A percentile compares a stretch with the other conserved stretches of the same genome.
These are phyloP conservation scores for Penicillium argentinense DNA, from an alignment of 495 filamentous ascomycete genomes.

Conservation along the genomic window DNA sequence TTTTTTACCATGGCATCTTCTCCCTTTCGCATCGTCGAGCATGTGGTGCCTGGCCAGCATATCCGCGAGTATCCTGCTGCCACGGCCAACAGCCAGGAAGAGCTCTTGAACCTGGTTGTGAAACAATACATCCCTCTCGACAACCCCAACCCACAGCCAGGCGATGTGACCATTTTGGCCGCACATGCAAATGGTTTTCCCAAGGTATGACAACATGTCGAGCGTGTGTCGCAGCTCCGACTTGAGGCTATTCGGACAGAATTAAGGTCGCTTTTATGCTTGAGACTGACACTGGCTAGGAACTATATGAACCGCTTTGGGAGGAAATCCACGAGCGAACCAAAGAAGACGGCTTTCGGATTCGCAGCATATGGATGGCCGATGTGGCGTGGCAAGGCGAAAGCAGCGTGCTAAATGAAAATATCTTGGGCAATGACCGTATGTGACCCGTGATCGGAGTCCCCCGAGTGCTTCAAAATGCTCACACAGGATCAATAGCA, in stretches of 20 bases:
- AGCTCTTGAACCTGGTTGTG: slow-evolving; percentile 63
- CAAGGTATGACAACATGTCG: slow-evolving; percentile 54
- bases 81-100: slow-evolving; percentile 61
- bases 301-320: slow-evolving; percentile 88
- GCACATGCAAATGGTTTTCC: slow-evolving; percentile 87
- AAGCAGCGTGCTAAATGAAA: slow-evolving; percentile 74
- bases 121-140: slow-evolving; percentile 81
- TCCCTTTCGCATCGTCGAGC: slow-evolving; percentile 58
- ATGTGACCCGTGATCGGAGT: slow-evolving; percentile 18
- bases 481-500: slow-evolving; percentile 44
- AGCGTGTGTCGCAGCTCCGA: neutral
- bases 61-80: slow-evolving; percentile 69
- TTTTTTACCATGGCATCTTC: slow-evolving; percentile 21
- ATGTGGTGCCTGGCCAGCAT: slow-evolving; percentile 65
- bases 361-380: slow-evolving; percentile 83
- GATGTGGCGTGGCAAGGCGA: slow-evolving; percentile 78
- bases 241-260: neutral
- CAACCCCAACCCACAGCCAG: slow-evolving; percentile 60
- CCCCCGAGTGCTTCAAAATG: neutral
- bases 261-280: neutral
- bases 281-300: slow-evolving; percentile 43
- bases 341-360: slow-evolving; percentile 58
- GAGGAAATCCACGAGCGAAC: slow-evolving; percentile 64
- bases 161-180: slow-evolving; percentile 80
- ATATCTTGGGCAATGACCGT: slow-evolving; percentile 76